These are phyloP conservation scores for Aspergillus brasiliensis DNA, from an alignment of 2,329 filamentous ascomycete species.

Conservation along the genomic window DNA sequence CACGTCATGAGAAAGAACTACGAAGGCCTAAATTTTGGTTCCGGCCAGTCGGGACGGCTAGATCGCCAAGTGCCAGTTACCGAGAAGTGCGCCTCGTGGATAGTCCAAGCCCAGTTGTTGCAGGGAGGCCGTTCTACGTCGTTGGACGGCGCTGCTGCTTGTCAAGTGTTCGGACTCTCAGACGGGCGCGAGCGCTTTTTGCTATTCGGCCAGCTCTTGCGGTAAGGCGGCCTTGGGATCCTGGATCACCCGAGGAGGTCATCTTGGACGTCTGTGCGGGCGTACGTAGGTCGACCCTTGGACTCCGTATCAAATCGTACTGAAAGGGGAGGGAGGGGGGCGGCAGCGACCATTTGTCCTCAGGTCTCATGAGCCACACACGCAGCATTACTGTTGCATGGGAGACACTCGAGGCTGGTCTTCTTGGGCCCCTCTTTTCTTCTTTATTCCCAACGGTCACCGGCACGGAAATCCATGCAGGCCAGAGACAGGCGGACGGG, in stretches of 20 bases:
- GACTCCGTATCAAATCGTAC: background rate
- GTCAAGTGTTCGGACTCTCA: background rate
- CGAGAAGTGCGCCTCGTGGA: background rate
- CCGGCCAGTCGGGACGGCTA: conserved; percentile 11
- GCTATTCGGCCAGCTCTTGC: background rate
- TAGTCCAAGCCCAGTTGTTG: background rate
- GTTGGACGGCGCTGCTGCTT: too few relatives aligned
- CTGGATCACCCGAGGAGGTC: conserved; percentile 2
- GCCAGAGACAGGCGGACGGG: background rate
- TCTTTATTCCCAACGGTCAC: background rate
- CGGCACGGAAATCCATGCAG: background rate
- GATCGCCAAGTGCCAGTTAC: conserved; percentile 6
- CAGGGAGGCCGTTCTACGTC: background rate
- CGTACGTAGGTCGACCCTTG: background rate
- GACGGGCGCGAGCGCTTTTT: background rate
- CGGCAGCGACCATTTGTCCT: background rate
- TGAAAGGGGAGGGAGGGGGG: background rate
- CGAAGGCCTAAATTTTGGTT: conserved; percentile 9
- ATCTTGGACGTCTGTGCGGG: conserved; percentile 1
- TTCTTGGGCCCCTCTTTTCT: background rate
- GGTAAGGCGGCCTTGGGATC: background rate
- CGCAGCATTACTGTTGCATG: background rate
- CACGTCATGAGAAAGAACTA: conserved; percentile 4
- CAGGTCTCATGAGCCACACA: background rate
- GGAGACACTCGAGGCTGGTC: background rate